Percentiles rank a stretch among this genome's conserved stretches.
Conservation (phyloP, 768 basidiomycete species). For the Phlebiopsis gigantea region DNA sequence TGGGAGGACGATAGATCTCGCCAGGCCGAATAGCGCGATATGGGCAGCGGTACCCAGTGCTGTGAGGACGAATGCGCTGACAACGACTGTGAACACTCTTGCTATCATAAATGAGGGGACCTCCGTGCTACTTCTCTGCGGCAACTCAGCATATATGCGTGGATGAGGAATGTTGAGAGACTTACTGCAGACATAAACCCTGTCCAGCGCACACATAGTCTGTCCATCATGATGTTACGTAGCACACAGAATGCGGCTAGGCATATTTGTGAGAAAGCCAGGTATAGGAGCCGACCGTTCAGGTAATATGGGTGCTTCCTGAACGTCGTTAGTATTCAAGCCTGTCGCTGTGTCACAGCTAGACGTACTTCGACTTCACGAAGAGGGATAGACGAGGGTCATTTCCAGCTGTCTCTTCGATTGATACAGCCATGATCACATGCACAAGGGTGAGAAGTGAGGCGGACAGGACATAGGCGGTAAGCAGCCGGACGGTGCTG, state of each 20-base stretch:
- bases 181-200: not conserved
- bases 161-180: not conserved
- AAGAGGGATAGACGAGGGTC: conserved; percentile 50
- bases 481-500: conserved; percentile 39
- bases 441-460: conserved; percentile 39
- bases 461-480: conserved; percentile 45
- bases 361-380: conserved; percentile 58
- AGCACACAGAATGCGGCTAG: conserved; percentile 44
- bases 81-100: conserved; percentile 11
- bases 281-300: conserved; percentile 62
- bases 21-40: conserved; percentile 39
- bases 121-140: not conserved
- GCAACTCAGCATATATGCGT: not conserved
- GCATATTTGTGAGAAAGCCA: conserved; percentile 47
- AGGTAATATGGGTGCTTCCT: conserved; percentile 75
- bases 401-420: conserved; percentile 26
- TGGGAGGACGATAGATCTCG: conserved; percentile 45
- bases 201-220: conserved; percentile 37
- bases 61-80: conserved; percentile 25
- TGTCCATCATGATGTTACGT: conserved; percentile 59
- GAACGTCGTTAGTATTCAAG: not conserved
- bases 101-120: conserved; percentile 13
- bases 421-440: conserved; percentile 30
- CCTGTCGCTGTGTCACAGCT: too few relatives aligned
- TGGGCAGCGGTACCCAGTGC: conserved; percentile 34